phyloP scores from a whole-genome alignment of 495 filamentous ascomycete genomes.

The Hypoxylon trugodes region DNA sequence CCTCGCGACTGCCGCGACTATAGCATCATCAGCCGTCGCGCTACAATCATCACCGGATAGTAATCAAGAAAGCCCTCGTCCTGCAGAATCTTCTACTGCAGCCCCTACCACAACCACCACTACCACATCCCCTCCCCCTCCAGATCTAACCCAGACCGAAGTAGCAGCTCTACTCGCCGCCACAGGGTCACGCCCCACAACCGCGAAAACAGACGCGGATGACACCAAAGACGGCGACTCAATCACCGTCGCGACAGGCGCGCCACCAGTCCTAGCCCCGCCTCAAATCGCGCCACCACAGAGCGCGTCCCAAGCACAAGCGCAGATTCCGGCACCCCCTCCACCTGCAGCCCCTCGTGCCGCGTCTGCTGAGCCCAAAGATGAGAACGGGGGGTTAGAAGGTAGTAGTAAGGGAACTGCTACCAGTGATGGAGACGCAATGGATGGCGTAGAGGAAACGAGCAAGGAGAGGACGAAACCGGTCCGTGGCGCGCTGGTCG shows the following conservation, averaged over 20 bases:
- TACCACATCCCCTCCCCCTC: conserved; percentile 1
- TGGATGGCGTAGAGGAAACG: conserved; percentile 34
- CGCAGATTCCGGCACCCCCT: conserved; percentile 30
- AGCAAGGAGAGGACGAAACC: conserved; percentile 17
- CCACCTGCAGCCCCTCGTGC: not conserved
- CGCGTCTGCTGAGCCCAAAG: not conserved
- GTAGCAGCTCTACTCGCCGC: not conserved
- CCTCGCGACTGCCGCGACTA: conserved; percentile 52
- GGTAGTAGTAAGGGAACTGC: not conserved
- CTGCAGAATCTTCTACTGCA: not conserved
- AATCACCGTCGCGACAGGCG: conserved; percentile 24
- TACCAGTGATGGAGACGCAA: conserved; percentile 1
- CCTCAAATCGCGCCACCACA: conserved; percentile 36
- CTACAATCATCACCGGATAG: conserved; percentile 37
- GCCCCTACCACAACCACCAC: not conserved
- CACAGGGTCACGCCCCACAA: not conserved
- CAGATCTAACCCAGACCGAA: not conserved
- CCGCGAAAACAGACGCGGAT: not conserved
- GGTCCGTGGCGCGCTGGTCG: conserved; percentile 77
- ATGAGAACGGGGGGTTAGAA: not conserved
- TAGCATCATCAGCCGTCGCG: conserved; percentile 48
- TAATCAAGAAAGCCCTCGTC: conserved; percentile 7
- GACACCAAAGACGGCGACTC: conserved; percentile 25
- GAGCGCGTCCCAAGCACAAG: conserved; percentile 22
- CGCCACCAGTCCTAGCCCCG: conserved; percentile 33